These are phyloP conservation scores for Amaranthus palmeri DNA, from an alignment of 148 eudicot genomes.

Conservation along the genomic window DNA sequence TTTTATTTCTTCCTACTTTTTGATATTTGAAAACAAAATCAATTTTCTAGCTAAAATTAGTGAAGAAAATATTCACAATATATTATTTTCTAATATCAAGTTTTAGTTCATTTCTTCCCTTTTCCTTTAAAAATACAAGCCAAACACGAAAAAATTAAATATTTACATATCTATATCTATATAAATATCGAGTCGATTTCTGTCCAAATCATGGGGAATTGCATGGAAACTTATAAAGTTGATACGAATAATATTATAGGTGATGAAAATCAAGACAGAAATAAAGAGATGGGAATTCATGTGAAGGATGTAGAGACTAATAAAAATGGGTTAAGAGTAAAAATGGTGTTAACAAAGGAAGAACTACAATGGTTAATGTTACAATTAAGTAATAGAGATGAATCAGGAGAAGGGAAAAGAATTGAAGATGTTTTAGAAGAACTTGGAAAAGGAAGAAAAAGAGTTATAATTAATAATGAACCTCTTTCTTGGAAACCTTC, in stretches of 20 bases:
- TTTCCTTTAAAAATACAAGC: no score
- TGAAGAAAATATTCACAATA: neutral
- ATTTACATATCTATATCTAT: no score
- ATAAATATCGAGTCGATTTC: no score
- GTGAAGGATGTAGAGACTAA: constrained; percentile 18
- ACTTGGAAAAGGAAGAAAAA: constrained; percentile 38
- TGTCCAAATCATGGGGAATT: constrained; percentile 49
- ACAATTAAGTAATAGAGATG: constrained; percentile 30
- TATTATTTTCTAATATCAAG: neutral
- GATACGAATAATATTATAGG: neutral
- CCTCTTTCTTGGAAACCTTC: constrained; percentile 71
- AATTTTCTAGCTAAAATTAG: no score
- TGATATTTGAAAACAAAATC: neutral
- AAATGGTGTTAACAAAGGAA: constrained; percentile 70
- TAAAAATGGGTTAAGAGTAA: constrained; percentile 40
- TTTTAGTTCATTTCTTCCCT: neutral
- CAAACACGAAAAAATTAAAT: no score
- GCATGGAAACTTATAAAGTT: constrained; percentile 32
- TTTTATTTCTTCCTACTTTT: neutral
- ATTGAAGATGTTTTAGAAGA: constrained; percentile 57
- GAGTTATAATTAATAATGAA: neutral
- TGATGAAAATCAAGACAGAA: constrained; percentile 11
- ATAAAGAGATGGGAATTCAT: neutral
- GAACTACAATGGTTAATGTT: constrained; percentile 58
- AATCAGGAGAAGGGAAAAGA: constrained; percentile 7